phyloP scores from a whole-genome alignment of 176 grass and related monocot species.

The Ampelocalamus luodianensis region DNA sequence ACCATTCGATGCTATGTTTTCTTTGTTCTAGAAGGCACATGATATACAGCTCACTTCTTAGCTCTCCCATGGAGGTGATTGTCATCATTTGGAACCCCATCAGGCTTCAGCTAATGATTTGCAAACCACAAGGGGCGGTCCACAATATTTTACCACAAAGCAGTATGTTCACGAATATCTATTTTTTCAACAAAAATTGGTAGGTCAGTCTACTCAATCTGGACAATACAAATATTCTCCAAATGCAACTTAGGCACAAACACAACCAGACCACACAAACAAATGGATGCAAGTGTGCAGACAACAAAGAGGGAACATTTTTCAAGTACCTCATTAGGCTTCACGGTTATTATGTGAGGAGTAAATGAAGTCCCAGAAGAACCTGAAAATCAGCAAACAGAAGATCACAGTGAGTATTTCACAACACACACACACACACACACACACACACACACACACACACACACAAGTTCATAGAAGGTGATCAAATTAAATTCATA shows the following conservation, averaged over 20 bases:
- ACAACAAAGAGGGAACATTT: not conserved
- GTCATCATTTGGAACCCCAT: not conserved
- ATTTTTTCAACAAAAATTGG: not conserved
- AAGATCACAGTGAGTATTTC: slow-evolving; percentile 13
- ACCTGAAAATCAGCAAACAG: slow-evolving; percentile 52
- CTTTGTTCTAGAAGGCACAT: slow-evolving; percentile 23
- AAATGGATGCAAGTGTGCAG: not conserved
- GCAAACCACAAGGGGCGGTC: not conserved
- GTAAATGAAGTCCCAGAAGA: slow-evolving; percentile 89
- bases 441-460: not conserved
- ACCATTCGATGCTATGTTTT: not conserved
- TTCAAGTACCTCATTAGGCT: slow-evolving; percentile 80
- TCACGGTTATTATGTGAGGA: slow-evolving; percentile 98
- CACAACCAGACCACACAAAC: slow-evolving; percentile 32
- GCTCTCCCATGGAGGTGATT: not conserved
- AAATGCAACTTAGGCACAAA: slow-evolving; percentile 32
- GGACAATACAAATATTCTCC: slow-evolving; percentile 10
- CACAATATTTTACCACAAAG: not conserved
- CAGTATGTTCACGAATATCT: not conserved
- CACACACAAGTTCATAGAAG: not conserved
- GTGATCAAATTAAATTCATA: not conserved
- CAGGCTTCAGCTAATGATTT: not conserved
- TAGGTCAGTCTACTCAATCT: not conserved
- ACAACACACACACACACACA: not conserved
- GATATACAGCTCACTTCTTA: slow-evolving; percentile 7